Conservation (phyloP, 805 yeast species). For the Suhomyces faveliae region DNA sequence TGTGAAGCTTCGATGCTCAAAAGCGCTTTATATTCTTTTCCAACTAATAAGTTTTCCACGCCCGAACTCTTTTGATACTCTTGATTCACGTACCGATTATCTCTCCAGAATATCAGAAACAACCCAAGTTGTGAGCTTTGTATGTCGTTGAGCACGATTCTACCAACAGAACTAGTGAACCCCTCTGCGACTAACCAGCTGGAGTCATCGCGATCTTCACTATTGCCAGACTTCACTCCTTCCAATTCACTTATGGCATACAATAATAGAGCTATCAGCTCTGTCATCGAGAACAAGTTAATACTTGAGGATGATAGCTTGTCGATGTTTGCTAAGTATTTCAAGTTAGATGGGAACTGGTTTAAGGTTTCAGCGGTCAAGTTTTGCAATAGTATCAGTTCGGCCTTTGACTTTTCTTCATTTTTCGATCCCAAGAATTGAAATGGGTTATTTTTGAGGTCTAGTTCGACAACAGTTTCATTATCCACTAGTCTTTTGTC, state of each 20-base stretch:
- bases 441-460: constrained; percentile 12
- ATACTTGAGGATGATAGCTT: constrained; percentile 28
- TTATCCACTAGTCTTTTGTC: background rate
- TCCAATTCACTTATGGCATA: constrained; percentile 26
- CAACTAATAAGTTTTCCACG: constrained; percentile 9
- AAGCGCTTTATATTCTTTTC: constrained; percentile 20
- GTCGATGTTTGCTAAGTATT: constrained; percentile 37
- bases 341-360: constrained; percentile 35
- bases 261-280: constrained; percentile 29
- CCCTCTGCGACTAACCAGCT: constrained; percentile 26
- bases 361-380: constrained; percentile 22
- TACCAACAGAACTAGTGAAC: constrained; percentile 25
- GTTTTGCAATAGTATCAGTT: constrained; percentile 27
- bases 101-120: constrained; percentile 38
- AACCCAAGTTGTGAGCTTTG: constrained; percentile 27
- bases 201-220: constrained; percentile 8
- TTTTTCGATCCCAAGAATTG: constrained; percentile 12
- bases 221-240: constrained; percentile 7
- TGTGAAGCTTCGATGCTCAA: constrained; percentile 19
- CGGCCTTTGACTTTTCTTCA: constrained; percentile 21
- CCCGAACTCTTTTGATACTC: constrained; percentile 11
- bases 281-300: constrained; percentile 32
- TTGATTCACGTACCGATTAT: constrained; percentile 26
- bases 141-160: constrained; percentile 25
- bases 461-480: constrained; percentile 13